These are phyloP conservation scores for Aspergillus sp. DNA, from an alignment of 2,329 filamentous ascomycete species.

Conservation along the genomic window DNA sequence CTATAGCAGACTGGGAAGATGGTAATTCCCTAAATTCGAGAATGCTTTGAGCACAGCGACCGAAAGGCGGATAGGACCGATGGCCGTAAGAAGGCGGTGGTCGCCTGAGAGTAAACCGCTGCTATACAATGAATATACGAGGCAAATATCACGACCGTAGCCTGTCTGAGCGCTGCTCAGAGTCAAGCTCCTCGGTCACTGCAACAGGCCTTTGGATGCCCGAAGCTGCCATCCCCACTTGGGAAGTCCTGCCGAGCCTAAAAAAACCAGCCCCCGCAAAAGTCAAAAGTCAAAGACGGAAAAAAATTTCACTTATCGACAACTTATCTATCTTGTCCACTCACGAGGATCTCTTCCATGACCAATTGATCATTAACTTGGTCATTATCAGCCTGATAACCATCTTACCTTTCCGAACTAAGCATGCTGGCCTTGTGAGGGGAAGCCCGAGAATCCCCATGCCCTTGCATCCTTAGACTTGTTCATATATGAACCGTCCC, in stretches of 20 bases:
- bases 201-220: not conserved
- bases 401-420: not conserved
- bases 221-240: slow-evolving; percentile 21
- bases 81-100: not conserved
- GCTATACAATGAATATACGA: not conserved
- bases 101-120: not conserved
- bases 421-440: slow-evolving; percentile 8
- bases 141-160: not conserved
- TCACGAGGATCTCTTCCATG: not conserved
- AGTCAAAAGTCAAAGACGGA: slow-evolving; percentile 24
- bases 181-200: too few relatives aligned
- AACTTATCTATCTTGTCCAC: slow-evolving; percentile 7
- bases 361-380: slow-evolving; percentile 5
- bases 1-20: not conserved
- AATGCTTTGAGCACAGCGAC: not conserved
- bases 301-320: slow-evolving; percentile 16
- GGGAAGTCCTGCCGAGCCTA: slow-evolving; percentile 35
- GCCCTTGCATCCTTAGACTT: not conserved
- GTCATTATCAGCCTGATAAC: slow-evolving; percentile 2
- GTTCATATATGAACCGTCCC: slow-evolving; percentile 6
- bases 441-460: slow-evolving; percentile 1
- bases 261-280: slow-evolving; percentile 19
- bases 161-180: not conserved
- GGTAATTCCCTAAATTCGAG: not conserved
- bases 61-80: not conserved